Evolutionary conservation across 2,329 filamentous ascomycete species (phyloP), one percentile per base, ranked within the genome.

Genomic region (Rhytidhysteron rufulum): DNA sequence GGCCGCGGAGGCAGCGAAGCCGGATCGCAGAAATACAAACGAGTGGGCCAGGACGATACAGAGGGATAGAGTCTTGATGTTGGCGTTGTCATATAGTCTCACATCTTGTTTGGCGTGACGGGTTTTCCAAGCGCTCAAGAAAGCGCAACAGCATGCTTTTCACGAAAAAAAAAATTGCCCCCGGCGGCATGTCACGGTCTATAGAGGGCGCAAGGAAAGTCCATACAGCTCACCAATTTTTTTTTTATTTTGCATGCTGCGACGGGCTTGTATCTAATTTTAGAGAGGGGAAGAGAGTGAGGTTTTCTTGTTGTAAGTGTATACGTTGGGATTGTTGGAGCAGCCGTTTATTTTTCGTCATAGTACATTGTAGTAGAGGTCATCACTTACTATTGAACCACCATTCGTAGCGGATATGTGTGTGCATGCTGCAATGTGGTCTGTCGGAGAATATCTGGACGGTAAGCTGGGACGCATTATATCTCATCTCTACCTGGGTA

Each of bases 21-120:
- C 10, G 67, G 66, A 17, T 68, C 69, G 48, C 71, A 68, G 25
- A 67, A 65, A 49, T 75, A 75, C 51, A 69, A 65, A 53, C 54
- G 63, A 15, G 59, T 75, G 16, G 70, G 65, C 13, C 71, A 74
- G 46, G 65, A 72, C 16, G 66, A 69, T 15, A 57, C 60, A 7
- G 38, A 47, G 31, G 54, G 61, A 25, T 50, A 55, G 27, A 57
- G 51, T 35, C 44, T 32, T 4, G 10, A 22, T 20, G 22, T 43
- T 43, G 44, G 47, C 50, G 51, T 54, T 52, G 46, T 40, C 46
- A 45, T 49, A 37, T 50, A 49, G 45, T 49, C 53, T 34, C 41
- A 45, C 42, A 47, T 33, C 39, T 37, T 44, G 17, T 45, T 44
- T 45, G 45, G 44, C 44, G 49, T 43, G 41, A 44, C 42, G 48